Conservation (phyloP, 306 rosid species). For the Vigna unguiculata region DNA sequence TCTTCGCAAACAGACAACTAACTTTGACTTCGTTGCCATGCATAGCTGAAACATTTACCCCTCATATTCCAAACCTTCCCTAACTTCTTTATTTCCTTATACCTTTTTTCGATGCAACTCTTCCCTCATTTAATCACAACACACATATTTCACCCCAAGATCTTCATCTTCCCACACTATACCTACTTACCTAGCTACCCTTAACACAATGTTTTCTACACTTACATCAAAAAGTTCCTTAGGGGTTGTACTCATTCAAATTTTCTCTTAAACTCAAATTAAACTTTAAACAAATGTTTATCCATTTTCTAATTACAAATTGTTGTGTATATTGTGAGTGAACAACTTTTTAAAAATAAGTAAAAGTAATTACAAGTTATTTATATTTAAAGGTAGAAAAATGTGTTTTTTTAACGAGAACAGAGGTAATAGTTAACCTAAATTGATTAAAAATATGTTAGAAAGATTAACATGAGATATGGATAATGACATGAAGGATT, state of each 20-base stretch:
- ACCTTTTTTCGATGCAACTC: constrained; percentile 22
- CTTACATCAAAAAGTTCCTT: background rate
- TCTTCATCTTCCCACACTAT: background rate
- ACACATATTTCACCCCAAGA: background rate
- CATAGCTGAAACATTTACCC: constrained; percentile 60
- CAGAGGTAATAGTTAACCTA: too few relatives aligned
- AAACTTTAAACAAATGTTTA: too few relatives aligned
- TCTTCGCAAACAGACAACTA: constrained; percentile 64
- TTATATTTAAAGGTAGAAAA: too few relatives aligned
- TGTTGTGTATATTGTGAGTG: too few relatives aligned
- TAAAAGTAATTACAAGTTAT: too few relatives aligned
- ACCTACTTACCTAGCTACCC: background rate
- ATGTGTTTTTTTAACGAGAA: too few relatives aligned
- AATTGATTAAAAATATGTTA: background rate
- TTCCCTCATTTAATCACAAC: constrained; percentile 47
- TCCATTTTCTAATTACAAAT: too few relatives aligned
- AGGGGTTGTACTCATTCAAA: background rate
- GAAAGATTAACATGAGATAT: background rate
- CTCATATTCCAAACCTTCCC: constrained; percentile 28
- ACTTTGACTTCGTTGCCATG: constrained; percentile 58
- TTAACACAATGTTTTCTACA: background rate
- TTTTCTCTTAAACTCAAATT: background rate
- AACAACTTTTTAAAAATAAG: too few relatives aligned
- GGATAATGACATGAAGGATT: background rate
- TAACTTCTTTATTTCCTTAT: background rate